These are phyloP conservation scores for Elasticomyces elasticus DNA, from an alignment of 495 filamentous ascomycete species.

Conservation along the genomic window DNA sequence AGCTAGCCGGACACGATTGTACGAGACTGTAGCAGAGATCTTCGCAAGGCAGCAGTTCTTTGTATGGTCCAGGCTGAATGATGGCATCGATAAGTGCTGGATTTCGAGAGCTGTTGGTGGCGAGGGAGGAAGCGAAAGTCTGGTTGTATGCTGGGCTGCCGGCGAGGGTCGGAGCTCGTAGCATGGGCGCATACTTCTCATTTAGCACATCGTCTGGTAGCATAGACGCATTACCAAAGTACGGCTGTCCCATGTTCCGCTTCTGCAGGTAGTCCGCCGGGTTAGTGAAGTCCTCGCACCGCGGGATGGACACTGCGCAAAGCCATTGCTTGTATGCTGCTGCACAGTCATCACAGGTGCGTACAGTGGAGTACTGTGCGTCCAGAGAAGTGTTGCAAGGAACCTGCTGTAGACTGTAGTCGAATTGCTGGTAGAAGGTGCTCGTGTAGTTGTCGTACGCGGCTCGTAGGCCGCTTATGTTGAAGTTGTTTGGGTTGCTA, in stretches of 20 bases:
- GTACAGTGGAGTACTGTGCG: constrained; percentile 68
- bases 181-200: constrained; percentile 23
- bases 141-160: constrained; percentile 17
- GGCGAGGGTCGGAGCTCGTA: constrained; percentile 15
- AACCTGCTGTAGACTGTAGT: constrained; percentile 68
- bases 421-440: constrained; percentile 51
- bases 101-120: constrained; percentile 21
- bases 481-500: constrained; percentile 45
- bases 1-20: constrained; percentile 66
- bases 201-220: constrained; percentile 31
- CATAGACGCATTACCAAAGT: constrained; percentile 31
- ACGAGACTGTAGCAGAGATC: constrained; percentile 77
- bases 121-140: constrained; percentile 9
- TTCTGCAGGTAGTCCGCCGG: constrained; percentile 45
- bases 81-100: constrained; percentile 48
- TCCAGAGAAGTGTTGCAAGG: constrained; percentile 66
- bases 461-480: constrained; percentile 2
- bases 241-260: constrained; percentile 46
- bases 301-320: constrained; percentile 83
- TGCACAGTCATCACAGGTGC: constrained; percentile 65
- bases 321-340: constrained; percentile 85
- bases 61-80: constrained; percentile 81
- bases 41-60: constrained; percentile 78
- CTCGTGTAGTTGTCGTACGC: constrained; percentile 41
- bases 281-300: constrained; percentile 72